A percentile compares a stretch with the other conserved stretches of the same genome.
These are phyloP conservation scores for Debaryomycetaceae sp. DNA, from an alignment of 1,139 yeast genomes.

Conservation along the genomic window DNA sequence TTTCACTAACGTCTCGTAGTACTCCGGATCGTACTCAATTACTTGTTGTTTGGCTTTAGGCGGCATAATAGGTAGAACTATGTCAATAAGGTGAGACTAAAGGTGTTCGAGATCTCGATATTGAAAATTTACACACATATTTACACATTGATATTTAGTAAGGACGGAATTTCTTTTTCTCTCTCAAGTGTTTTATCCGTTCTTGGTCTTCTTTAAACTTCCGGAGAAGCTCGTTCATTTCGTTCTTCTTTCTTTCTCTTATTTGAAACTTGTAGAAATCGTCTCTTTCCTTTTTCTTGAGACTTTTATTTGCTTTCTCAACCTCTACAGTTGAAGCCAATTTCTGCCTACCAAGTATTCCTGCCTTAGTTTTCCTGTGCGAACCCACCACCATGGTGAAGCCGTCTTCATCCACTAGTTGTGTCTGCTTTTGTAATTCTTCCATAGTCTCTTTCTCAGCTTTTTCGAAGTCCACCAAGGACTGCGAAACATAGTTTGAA, in stretches of 20 bases:
- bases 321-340: slow-evolving; percentile 40
- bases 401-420: slow-evolving; percentile 86
- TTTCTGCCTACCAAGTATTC: slow-evolving; percentile 56
- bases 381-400: slow-evolving; percentile 86
- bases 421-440: slow-evolving; percentile 52
- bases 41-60: not conserved
- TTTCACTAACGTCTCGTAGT: slow-evolving; percentile 7
- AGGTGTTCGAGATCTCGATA: not conserved
- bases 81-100: not conserved
- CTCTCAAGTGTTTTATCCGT: slow-evolving; percentile 71
- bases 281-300: slow-evolving; percentile 75
- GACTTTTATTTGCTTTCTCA: slow-evolving; percentile 47
- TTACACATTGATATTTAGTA: slow-evolving; percentile 35
- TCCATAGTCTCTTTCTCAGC: slow-evolving; percentile 67
- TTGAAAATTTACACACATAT: slow-evolving; percentile 1
- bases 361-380: slow-evolving; percentile 75
- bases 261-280: slow-evolving; percentile 97
- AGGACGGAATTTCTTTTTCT: slow-evolving; percentile 81
- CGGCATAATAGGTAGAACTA: not conserved
- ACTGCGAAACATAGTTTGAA: slow-evolving; percentile 50
- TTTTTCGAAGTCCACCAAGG: slow-evolving; percentile 64
- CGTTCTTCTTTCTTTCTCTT: slow-evolving; percentile 87
- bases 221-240: slow-evolving; percentile 78
- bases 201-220: slow-evolving; percentile 92
- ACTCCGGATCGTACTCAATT: not conserved